A percentile compares a stretch with the other conserved stretches of the same genome.
phyloP scores from a whole-genome alignment of 2,329 filamentous ascomycete genomes.

The Penicillium sclerotigenum region DNA sequence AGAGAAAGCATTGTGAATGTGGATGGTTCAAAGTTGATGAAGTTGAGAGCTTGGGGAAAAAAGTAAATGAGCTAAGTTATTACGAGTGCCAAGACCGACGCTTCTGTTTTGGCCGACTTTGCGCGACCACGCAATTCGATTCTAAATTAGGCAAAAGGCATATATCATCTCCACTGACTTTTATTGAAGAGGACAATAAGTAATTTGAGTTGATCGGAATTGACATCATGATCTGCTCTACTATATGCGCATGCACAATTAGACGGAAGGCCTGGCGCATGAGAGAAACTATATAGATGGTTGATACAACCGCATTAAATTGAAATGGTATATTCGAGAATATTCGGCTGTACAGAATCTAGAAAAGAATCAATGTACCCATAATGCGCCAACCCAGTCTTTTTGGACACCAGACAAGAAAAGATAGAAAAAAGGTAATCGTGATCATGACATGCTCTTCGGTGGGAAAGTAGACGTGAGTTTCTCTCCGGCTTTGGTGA shows the following conservation, averaged over 20 bases:
- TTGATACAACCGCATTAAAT: background rate
- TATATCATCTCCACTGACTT: too few species aligned
- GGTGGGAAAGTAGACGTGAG: conserved; percentile 77
- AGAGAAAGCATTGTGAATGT: conserved; percentile 64
- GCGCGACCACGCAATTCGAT: conserved; percentile 18
- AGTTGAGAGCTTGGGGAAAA: conserved; percentile 17
- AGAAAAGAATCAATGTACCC: conserved; percentile 24
- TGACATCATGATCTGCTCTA: background rate
- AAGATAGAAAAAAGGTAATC: conserved; percentile 13
- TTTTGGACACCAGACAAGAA: conserved; percentile 13
- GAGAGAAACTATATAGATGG: background rate
- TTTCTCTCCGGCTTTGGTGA: conserved; percentile 63
- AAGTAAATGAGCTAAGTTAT: conserved; percentile 27
- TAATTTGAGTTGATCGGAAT: background rate
- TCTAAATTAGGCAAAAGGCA: background rate
- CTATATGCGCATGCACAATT: background rate
- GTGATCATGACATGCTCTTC: conserved; percentile 50
- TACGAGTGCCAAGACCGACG: conserved; percentile 23
- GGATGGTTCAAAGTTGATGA: conserved; percentile 8
- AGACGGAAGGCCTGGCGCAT: background rate
- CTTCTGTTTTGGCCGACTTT: conserved; percentile 17
- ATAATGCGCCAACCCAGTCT: conserved; percentile 21
- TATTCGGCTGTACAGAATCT: conserved; percentile 14
- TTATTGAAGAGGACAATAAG: background rate
- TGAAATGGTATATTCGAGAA: conserved; percentile 9